phyloP scores from a whole-genome alignment of 768 basidiomycete species.

The Psilocybe cyanescens region DNA sequence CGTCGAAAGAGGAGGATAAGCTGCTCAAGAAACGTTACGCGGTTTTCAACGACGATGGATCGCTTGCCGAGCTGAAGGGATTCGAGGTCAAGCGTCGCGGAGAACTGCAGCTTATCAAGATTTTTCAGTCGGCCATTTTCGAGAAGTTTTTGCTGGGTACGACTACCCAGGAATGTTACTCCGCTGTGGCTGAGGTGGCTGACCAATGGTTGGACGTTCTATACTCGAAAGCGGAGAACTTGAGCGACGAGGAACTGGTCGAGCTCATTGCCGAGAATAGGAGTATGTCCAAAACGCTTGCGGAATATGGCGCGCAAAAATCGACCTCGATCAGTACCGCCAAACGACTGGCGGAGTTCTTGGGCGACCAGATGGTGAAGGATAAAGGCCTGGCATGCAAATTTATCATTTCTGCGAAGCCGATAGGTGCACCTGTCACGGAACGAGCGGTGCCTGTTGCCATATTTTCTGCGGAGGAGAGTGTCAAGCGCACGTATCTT shows the following conservation, averaged over 20 bases:
- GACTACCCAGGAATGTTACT: constrained; percentile 95
- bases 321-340: constrained; percentile 99
- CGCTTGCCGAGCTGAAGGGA: constrained; percentile 96
- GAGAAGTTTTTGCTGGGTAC: constrained; percentile 94
- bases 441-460: constrained; percentile 97
- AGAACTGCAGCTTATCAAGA: constrained; percentile 98
- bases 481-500: constrained; percentile 86
- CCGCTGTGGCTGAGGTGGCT: constrained; percentile 90
- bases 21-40: constrained; percentile 98
- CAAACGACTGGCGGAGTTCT: constrained; percentile 90
- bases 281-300: constrained; percentile 95
- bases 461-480: constrained; percentile 95
- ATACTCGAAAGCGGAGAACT: constrained; percentile 80
- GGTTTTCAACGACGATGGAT: constrained; percentile 97
- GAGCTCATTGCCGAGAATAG: constrained; percentile 98
- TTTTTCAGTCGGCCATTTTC: constrained; percentile 98
- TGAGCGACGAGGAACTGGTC: constrained; percentile 91
- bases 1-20: constrained; percentile 99
- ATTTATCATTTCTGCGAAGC: constrained; percentile 97
- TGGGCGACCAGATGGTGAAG: constrained; percentile 99
- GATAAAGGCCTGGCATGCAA: constrained; percentile 99
- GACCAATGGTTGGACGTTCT: constrained; percentile 98
- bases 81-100: constrained; percentile 99
- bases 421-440: constrained; percentile 92
- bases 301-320: constrained; percentile 96